Percentiles rank a stretch among this genome's conserved stretches.
Conservation (phyloP, 768 basidiomycete species). For the Pleurotus citrinopileatus region DNA sequence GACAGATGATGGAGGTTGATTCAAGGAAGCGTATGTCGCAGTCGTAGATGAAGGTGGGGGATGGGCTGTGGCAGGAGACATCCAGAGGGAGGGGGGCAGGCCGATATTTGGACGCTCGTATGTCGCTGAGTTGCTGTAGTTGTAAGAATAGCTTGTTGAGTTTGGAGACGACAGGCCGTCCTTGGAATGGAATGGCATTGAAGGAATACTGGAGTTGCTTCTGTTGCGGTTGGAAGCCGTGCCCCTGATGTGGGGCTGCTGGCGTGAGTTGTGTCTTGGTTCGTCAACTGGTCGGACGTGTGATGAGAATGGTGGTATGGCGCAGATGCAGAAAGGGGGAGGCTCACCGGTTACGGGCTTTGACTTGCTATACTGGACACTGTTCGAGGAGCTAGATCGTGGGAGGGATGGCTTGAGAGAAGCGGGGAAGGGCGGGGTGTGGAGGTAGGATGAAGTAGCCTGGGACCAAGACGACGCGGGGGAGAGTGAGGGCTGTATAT, state of each 20-base stretch:
- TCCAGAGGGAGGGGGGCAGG: conserved; percentile 79
- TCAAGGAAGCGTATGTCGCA: conserved; percentile 35
- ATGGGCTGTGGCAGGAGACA: conserved; percentile 64
- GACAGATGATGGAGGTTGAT: conserved; percentile 32
- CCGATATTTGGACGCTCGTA: conserved; percentile 51
- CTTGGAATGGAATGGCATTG: conserved; percentile 14
- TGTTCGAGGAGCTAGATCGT: conserved; percentile 3
- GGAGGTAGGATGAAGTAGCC: conserved; percentile 2
- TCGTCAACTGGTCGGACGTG: no score
- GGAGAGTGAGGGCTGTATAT: conserved; percentile 17
- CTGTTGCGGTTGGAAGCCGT: background rate
- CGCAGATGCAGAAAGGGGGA: no score
- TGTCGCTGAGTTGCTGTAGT: conserved; percentile 18
- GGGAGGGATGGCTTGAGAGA: conserved; percentile 4
- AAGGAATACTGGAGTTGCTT: background rate
- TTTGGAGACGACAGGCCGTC: conserved; percentile 2
- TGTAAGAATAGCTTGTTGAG: background rate
- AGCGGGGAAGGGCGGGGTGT: conserved; percentile 15
- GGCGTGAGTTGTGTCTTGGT: conserved; percentile 7
- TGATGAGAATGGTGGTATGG: no score
- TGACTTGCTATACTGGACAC: conserved; percentile 6
- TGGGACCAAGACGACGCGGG: conserved; percentile 13
- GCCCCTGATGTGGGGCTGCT: conserved; percentile 8
- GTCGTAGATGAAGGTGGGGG: conserved; percentile 32
- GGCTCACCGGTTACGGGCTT: conserved; percentile 5